These are phyloP conservation scores for Sphaceloma murrayae DNA, from an alignment of 2,329 filamentous ascomycete genomes.

Conservation along the genomic window DNA sequence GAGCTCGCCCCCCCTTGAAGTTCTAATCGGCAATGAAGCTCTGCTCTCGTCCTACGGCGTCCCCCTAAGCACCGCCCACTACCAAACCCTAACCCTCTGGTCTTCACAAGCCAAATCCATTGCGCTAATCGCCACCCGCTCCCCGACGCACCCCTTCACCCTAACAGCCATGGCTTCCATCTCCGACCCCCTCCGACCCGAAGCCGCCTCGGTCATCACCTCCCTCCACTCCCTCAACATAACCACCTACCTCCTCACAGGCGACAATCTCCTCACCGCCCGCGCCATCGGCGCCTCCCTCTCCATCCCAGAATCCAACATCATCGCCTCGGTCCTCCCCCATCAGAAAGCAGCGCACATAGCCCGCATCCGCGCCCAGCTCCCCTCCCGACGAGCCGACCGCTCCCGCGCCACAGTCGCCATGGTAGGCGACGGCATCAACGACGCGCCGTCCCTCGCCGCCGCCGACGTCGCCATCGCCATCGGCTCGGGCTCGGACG, in stretches of 20 bases:
- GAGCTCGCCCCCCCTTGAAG: slow-evolving; percentile 26
- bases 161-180: slow-evolving; percentile 63
- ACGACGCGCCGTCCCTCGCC: slow-evolving; percentile 72
- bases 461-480: slow-evolving; percentile 77
- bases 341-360: slow-evolving; percentile 67
- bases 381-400: slow-evolving; percentile 6
- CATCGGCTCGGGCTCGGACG: slow-evolving; percentile 69
- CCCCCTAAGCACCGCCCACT: slow-evolving; percentile 22
- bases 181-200: slow-evolving; percentile 69
- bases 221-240: slow-evolving; percentile 56
- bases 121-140: slow-evolving; percentile 30
- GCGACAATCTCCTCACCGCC: slow-evolving; percentile 81
- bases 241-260: slow-evolving; percentile 84
- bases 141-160: slow-evolving; percentile 24
- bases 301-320: slow-evolving; percentile 62
- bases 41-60: slow-evolving; percentile 46
- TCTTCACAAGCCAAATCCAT: slow-evolving; percentile 35
- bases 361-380: slow-evolving; percentile 27
- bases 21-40: slow-evolving; percentile 63
- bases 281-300: slow-evolving; percentile 64
- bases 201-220: slow-evolving; percentile 43
- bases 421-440: slow-evolving; percentile 82
- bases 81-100: slow-evolving; percentile 30
- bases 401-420: slow-evolving; percentile 51
- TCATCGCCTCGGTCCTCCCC: slow-evolving; percentile 80